A percentile compares a stretch with the other conserved stretches of the same genome.
phyloP scores from a whole-genome alignment of 768 basidiomycete species.

The Leccinum fibrillosum region DNA sequence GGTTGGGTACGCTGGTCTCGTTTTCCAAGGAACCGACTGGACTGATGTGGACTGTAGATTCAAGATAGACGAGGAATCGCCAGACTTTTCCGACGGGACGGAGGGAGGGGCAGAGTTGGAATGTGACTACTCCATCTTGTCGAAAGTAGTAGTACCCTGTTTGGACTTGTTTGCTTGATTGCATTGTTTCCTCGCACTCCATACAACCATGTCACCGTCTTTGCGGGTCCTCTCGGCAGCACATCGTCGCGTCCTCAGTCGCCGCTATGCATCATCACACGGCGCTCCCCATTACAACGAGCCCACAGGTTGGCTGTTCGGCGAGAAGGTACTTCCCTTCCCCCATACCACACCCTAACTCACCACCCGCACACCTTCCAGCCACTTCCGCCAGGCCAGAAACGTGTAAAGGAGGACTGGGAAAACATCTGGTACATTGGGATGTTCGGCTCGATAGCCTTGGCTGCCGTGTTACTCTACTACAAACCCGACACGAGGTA shows the following conservation, averaged over 20 bases:
- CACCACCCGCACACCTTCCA: conserved; percentile 26
- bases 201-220: conserved; percentile 42
- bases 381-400: conserved; percentile 79
- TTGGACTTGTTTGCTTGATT: conserved; percentile 23
- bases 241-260: conserved; percentile 26
- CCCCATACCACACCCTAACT: background rate
- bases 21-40: background rate
- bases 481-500: conserved; percentile 95
- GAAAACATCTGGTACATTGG: conserved; percentile 88
- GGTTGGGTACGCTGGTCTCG: conserved; percentile 43
- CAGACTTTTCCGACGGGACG: conserved; percentile 35
- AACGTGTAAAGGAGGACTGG: conserved; percentile 87
- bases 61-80: conserved; percentile 49
- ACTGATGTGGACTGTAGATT: conserved; percentile 43
- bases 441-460: conserved; percentile 84
- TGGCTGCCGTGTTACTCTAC: conserved; percentile 73
- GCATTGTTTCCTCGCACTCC: conserved; percentile 3
- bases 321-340: conserved; percentile 66
- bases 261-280: conserved; percentile 69
- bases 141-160: conserved; percentile 20
- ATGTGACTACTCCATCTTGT: conserved; percentile 40
- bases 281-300: conserved; percentile 85
- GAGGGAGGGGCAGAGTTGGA: conserved; percentile 27
- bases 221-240: conserved; percentile 35
- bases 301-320: conserved; percentile 83